phyloP scores from a whole-genome alignment of 768 basidiomycete species.

The Pisolithus tinctorius region DNA sequence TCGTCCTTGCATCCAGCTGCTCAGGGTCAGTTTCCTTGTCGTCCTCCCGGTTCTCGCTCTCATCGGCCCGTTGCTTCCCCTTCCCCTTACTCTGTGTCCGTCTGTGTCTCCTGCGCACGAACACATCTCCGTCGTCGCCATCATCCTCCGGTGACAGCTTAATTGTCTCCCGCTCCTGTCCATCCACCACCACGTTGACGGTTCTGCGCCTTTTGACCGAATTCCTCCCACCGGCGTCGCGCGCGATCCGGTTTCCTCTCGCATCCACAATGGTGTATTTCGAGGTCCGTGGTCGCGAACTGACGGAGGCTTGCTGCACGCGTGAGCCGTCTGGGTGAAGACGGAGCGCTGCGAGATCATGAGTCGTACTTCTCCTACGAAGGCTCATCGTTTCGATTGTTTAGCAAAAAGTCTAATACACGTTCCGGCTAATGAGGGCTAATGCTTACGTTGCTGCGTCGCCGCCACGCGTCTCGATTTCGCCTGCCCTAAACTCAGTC shows the following conservation, averaged over 20 bases:
- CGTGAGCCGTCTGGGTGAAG: slow-evolving; percentile 60
- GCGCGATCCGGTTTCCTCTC: slow-evolving; percentile 61
- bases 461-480: slow-evolving; percentile 5
- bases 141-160: slow-evolving; percentile 18
- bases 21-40: slow-evolving; percentile 5
- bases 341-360: slow-evolving; percentile 59
- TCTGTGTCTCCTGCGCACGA: not conserved
- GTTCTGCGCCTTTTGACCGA: slow-evolving; percentile 34
- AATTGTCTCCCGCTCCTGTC: slow-evolving; percentile 18
- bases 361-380: slow-evolving; percentile 45
- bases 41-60: slow-evolving; percentile 6
- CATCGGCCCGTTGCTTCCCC: slow-evolving; percentile 20
- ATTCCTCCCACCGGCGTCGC: slow-evolving; percentile 52
- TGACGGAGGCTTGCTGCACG: slow-evolving; percentile 39
- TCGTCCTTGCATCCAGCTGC: slow-evolving; percentile 19
- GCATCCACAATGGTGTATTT: slow-evolving; percentile 35
- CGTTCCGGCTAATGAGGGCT: too few species aligned
- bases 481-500: slow-evolving; percentile 16
- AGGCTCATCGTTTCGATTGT: slow-evolving; percentile 18
- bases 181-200: slow-evolving; percentile 13
- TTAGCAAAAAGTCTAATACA: not conserved
- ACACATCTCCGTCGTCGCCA: slow-evolving; percentile 9
- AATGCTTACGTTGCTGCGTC: not conserved
- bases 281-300: slow-evolving; percentile 28
- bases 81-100: slow-evolving; percentile 8